Evolutionary conservation across 768 basidiomycete species (phyloP), one percentile per base, ranked within the genome.

Genomic region (Dioszegia hungarica): DNA sequence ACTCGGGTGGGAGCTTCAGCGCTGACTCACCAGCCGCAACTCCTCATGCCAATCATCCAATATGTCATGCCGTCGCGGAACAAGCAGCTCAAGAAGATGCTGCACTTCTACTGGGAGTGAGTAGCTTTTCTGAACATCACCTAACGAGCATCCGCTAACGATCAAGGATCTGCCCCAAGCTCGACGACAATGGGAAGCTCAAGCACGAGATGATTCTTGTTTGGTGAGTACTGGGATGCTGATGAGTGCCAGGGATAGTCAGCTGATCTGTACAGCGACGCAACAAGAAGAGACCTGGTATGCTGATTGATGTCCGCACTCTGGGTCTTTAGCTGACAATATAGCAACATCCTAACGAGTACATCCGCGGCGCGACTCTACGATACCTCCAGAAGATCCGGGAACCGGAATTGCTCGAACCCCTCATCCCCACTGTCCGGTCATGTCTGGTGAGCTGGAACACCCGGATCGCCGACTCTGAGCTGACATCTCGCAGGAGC

Each of bases 171-270:
- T 98, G 93, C 78, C 94, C 94, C 9, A 97, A 97, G 77, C 86
- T 93, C 61, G 94, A 98, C 68, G 94, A 98, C 69, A 86, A 84
- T 63, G 94, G 94, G 47, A 98, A 97, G 79, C 78, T 98, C 64
- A 97, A 94, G 82, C 95, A 98, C 78, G 94, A 99, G 80, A 98
- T 98, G 94, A 98, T 97, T 73, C 83, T 98, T 50, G 94, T 98
- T 29, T 92, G 93, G 90, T 93, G 76, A 75, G 90, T 84, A 33
- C 6, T 33, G 14, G 31, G 17, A 48, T 6, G 6, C 51, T 43
- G 15, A 25, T 2, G 38, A 36, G 14, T 10, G 28, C 17, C 3
- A 36, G 49, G 34, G 15, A 22, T 52, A 48, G n/a, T 25, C 24
- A 31, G 38, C 44, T 54, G 54, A 66, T 12, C 5, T 24, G 47